phyloP scores from a whole-genome alignment of 2,329 filamentous ascomycete genomes.

The Pseudocercospora musae region DNA sequence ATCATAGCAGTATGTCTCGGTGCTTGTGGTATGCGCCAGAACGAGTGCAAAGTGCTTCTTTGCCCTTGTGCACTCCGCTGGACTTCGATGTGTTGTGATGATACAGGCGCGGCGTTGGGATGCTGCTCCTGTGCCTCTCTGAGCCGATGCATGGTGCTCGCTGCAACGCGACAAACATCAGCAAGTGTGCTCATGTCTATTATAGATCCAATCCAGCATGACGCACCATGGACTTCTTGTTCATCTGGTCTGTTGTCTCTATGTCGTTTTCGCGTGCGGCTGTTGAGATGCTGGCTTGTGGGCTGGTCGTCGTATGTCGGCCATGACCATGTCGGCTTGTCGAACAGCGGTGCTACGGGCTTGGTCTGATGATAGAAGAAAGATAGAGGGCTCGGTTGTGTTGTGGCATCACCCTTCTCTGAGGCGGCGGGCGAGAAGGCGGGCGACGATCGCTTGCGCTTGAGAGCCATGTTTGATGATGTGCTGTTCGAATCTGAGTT shows the following conservation, averaged over 20 bases:
- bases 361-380: slow-evolving; percentile 27
- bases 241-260: slow-evolving; percentile 58
- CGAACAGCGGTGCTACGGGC: slow-evolving; percentile 19
- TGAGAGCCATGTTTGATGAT: slow-evolving; percentile 49
- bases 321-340: slow-evolving; percentile 28
- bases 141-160: slow-evolving; percentile 45
- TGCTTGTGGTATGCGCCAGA: slow-evolving; percentile 44
- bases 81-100: slow-evolving; percentile 25
- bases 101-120: slow-evolving; percentile 25
- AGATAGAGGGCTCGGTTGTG: slow-evolving; percentile 27
- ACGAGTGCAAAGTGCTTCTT: slow-evolving; percentile 47
- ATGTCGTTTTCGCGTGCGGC: slow-evolving; percentile 58
- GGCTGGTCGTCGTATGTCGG: slow-evolving; percentile 28
- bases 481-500: background rate
- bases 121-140: slow-evolving; percentile 43
- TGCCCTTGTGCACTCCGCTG: slow-evolving; percentile 31
- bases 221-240: slow-evolving; percentile 53
- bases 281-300: slow-evolving; percentile 44
- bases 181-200: slow-evolving; percentile 17
- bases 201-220: slow-evolving; percentile 13
- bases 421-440: slow-evolving; percentile 44
- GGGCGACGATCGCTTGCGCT: slow-evolving; percentile 54
- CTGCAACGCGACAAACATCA: slow-evolving; percentile 32
- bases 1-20: slow-evolving; percentile 24
- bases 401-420: slow-evolving; percentile 38